These are phyloP conservation scores for Euptelea pleiosperma DNA, from an alignment of 164 flowering plant species.

Conservation along the genomic window DNA sequence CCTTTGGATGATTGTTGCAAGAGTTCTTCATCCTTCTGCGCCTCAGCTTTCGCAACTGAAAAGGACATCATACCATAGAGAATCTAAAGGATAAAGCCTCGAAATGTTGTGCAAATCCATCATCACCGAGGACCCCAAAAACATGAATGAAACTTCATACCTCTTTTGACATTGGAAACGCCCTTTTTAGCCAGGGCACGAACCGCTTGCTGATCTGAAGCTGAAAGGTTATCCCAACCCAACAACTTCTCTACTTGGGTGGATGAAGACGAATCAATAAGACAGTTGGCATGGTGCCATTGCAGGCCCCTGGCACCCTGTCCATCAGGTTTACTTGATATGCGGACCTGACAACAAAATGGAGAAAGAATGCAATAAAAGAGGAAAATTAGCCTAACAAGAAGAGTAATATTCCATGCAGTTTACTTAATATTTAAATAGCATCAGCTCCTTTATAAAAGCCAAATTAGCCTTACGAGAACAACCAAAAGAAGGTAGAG, in stretches of 20 bases:
- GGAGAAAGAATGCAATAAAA: not conserved
- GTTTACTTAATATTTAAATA: too few species aligned
- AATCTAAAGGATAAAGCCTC: not conserved
- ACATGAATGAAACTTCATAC: constrained; percentile 24
- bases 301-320: constrained; percentile 57
- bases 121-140: not conserved
- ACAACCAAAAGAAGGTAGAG: too few species aligned
- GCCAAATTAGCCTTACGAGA: too few species aligned
- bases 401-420: too few species aligned
- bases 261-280: constrained; percentile 52
- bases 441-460: too few species aligned
- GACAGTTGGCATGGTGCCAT: constrained; percentile 94
- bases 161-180: constrained; percentile 33
- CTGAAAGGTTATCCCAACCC: constrained; percentile 73
- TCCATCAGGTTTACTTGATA: constrained; percentile 63
- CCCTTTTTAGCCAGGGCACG: constrained; percentile 35
- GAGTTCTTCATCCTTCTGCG: constrained; percentile 24
- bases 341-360: constrained; percentile 53
- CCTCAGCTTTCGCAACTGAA: constrained; percentile 25
- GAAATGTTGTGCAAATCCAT: not conserved
- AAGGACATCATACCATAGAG: constrained; percentile 7
- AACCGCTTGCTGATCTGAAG: constrained; percentile 50
- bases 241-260: constrained; percentile 50
- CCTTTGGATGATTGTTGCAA: constrained; percentile 38
- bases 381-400: not conserved